Evolutionary conservation across 768 basidiomycete genomes (phyloP).

Genomic region (Mycena galericulata): DNA sequence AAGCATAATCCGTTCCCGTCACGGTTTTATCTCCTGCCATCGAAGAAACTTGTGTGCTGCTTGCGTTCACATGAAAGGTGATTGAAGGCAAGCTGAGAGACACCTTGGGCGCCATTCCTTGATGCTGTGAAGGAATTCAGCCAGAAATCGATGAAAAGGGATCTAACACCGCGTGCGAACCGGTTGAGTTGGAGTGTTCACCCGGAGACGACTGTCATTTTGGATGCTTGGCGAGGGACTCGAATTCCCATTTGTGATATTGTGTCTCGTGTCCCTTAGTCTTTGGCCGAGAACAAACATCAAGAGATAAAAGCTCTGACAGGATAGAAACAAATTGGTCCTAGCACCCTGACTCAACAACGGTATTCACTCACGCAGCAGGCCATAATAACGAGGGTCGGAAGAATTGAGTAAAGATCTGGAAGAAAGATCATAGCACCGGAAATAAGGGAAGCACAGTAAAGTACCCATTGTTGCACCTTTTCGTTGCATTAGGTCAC

Average conservation of each 20-base stretch:
- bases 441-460: not conserved
- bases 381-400: slow-evolving; percentile 34
- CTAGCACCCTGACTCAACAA: not conserved
- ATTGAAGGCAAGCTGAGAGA: too few relatives aligned
- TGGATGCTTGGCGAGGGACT: not conserved
- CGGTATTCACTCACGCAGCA: slow-evolving; percentile 19
- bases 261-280: not conserved
- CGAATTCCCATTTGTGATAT: not conserved
- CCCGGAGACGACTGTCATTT: not conserved
- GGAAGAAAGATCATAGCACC: not conserved
- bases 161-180: not conserved
- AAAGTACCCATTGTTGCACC: slow-evolving; percentile 27
- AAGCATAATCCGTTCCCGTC: not conserved
- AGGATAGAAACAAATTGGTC: not conserved
- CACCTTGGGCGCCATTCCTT: not conserved
- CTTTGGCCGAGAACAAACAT: slow-evolving; percentile 22
- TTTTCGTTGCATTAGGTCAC: slow-evolving; percentile 6
- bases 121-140: not conserved
- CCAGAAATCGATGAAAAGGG: not conserved
- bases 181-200: slow-evolving; percentile 3
- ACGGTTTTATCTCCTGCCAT: not conserved
- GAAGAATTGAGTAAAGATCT: slow-evolving; percentile 35
- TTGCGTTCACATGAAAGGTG: not conserved
- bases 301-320: slow-evolving; percentile 22
- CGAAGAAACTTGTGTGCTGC: not conserved